Percentiles rank a stretch among this genome's conserved stretches.
Conservation (phyloP, 306 rosid genomes). For the Pueraria montana region DNA sequence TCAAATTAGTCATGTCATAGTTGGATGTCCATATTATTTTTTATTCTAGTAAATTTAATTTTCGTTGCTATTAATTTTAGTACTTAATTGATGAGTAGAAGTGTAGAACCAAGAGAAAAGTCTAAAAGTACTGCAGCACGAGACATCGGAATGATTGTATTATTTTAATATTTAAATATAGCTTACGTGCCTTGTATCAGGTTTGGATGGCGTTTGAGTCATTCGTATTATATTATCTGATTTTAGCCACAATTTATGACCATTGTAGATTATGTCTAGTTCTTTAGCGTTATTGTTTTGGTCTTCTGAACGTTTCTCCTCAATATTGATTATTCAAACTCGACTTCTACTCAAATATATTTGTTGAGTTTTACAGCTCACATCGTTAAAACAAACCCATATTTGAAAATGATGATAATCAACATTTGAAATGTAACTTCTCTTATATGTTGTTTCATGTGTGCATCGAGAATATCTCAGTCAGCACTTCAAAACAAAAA, state of each 20-base stretch:
- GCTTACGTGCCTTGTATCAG: background rate
- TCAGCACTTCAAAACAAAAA: background rate
- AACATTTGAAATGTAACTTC: background rate
- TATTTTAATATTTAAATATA: no score
- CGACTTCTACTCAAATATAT: background rate
- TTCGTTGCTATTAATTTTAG: background rate
- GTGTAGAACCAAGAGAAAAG: background rate
- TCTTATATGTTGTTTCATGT: background rate
- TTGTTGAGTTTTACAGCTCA: background rate
- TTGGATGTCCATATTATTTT: background rate
- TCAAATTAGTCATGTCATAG: background rate
- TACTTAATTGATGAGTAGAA: background rate
- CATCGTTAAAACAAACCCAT: background rate
- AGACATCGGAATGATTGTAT: no score
- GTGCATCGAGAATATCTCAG: background rate
- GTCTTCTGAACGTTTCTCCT: background rate
- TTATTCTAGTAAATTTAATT: background rate
- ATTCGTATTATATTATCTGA: background rate
- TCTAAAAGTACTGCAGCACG: background rate
- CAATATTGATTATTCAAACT: background rate
- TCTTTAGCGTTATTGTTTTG: background rate
- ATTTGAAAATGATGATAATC: background rate
- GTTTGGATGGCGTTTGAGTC: background rate
- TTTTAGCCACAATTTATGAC: background rate
- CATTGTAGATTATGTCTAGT: background rate